Evolutionary conservation across 139 green algal genomes (phyloP), one percentile per base, ranked within the genome.

Genomic region (Pseudopediastrum boryanum): DNA sequence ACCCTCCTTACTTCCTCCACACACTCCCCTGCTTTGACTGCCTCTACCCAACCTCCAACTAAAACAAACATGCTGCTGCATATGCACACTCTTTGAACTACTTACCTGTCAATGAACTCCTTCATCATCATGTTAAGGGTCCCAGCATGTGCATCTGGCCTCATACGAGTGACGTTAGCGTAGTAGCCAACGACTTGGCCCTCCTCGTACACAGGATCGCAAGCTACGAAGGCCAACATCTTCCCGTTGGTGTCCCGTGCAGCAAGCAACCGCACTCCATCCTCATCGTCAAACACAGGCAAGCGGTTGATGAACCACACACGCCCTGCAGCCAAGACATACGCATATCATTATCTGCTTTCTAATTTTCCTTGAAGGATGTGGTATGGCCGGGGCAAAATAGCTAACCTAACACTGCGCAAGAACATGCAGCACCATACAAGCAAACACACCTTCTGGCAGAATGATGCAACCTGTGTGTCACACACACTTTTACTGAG

Each of bases 51-150:
- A n/a, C n/a, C n/a, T n/a, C n/a, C n/a, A n/a, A n/a, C n/a, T n/a
- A n/a, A n/a, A n/a, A n/a, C n/a, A n/a, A n/a, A n/a, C n/a, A n/a
- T n/a, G n/a, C n/a, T n/a, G n/a, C n/a, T 56, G 46, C 46, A 16
- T 16, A 56, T 56, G 46, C 46, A 56, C 12, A 16, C 46, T 16
- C 12, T 12, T n/a, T 16, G 16, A n/a, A 35, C 64, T 3, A 23
- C 50, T 0, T 39, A 78, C 70, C 48, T 66, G 50, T 78, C 70
- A 4, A 78, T 50, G 35, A 78, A 67, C 5, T 25, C 21, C 41
- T 62, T 78, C 36, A 78, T 31, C 13, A 78, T 41, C 35, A 78
- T 51, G 50, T 78, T 78, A 35, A 78, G 50, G n/a, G 46, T 38
- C 4, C 70, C 70, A 25, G 70, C 51, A 38, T 78, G 70, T 6